Evolutionary conservation across 2,329 filamentous ascomycete species (phyloP).

Genomic region (Apiospora sp.): DNA sequence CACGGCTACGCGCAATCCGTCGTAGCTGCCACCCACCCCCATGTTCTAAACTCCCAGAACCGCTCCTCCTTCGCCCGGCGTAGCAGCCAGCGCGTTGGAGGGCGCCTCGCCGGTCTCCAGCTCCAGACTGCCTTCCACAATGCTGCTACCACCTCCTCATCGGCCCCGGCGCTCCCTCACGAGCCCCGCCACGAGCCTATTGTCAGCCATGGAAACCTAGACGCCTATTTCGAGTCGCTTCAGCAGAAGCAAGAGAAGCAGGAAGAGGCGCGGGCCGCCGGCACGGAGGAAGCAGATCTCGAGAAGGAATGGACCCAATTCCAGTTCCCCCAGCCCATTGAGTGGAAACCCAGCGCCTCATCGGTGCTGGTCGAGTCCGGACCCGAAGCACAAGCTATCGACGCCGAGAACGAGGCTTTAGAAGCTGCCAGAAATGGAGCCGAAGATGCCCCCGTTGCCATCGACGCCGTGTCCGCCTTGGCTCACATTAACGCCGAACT

Average conservation of each 20-base stretch:
- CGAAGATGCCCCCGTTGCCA: constrained; percentile 48
- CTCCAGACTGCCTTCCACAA: constrained; percentile 81
- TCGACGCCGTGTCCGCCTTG: constrained; percentile 65
- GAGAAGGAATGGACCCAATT: constrained; percentile 92
- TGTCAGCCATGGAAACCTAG: constrained; percentile 71
- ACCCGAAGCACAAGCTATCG: constrained; percentile 38
- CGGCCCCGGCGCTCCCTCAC: constrained; percentile 54
- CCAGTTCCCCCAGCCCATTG: constrained; percentile 86
- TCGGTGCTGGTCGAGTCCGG: constrained; percentile 61
- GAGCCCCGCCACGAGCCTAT: constrained; percentile 65
- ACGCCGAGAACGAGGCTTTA: constrained; percentile 52
- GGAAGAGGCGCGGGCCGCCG: constrained; percentile 56
- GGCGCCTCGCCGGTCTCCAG: constrained; percentile 67
- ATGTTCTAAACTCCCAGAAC: constrained; percentile 78
- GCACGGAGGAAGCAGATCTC: constrained; percentile 55
- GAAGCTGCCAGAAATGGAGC: constrained; percentile 41
- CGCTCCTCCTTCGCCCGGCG: constrained; percentile 68
- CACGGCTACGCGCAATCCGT: constrained; percentile 98
- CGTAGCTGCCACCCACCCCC: constrained; percentile 87
- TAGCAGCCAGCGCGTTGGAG: constrained; percentile 61
- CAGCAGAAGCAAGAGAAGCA: constrained; percentile 63
- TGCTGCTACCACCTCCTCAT: constrained; percentile 58
- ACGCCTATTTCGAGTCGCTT: constrained; percentile 91
- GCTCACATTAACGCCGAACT: constrained; percentile 88
- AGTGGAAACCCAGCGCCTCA: constrained; percentile 77